Base-by-base conservation (phyloP, 1,284 basidiomycete genomes). In the Ceratobasidium sp. region DNA sequence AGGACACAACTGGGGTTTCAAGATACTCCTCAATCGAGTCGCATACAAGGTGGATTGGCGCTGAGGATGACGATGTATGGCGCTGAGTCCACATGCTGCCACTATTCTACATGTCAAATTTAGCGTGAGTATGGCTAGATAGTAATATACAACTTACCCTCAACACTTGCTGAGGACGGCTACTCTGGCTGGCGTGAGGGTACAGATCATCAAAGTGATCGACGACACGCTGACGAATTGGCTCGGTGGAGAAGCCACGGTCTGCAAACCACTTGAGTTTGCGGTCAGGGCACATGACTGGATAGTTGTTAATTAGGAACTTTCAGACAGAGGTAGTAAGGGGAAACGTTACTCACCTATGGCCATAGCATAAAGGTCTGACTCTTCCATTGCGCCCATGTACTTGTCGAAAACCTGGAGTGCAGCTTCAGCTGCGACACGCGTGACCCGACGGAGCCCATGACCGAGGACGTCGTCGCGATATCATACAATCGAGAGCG, bases 31-130 rank as follows among this genome's bases (percentile, higher is more conserved):
- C 9, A n/a, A 59, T 70, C 3, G 28, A 58, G n/a, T 59, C 54
- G 54, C 21, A 11, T 6, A 36, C 54, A 14, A 23, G 42, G 14
- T 69, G 36, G 6, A 42, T n/a, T 18, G 66, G 25, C 2, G 66
- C 16, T 14, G 25, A 6, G 18, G 66, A 33, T 18, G 53, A 23
- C 1, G 66, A 69, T 16, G 66, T 44, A 40, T 69, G 66, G 25
- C 66, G 38, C 21, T 69, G 66, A 4, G 66, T 69, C 38, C 54
- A 69, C 5, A 69, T 58, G n/a, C 28, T 67, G 30, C 64, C 53
- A 28, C 33, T 18, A 54, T 6, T 14, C 63, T 66, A 30, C 8
- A 54, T n/a, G 23, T 53, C 28, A 18, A 18, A 1, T n/a, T 49
- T 18, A 9, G 23, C 7, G 9, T 58, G 18, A n/a, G 23, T n/a